Evolutionary conservation across 108 stramenopile genomes (phyloP).

Genomic region (Conticribra weissflogii): DNA sequence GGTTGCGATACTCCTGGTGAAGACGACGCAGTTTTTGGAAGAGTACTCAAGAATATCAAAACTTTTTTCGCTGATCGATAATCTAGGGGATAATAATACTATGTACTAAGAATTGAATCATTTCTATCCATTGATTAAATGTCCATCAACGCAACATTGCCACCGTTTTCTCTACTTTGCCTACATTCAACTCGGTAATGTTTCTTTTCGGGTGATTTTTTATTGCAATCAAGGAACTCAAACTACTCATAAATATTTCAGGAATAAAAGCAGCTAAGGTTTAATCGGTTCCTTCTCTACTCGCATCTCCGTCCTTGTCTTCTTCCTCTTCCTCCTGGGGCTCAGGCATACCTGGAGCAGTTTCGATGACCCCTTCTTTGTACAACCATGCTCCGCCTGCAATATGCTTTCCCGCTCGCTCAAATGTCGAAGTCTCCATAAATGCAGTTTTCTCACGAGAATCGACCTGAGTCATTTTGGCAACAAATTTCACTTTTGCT

Average conservation of each 20-base stretch:
- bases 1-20: conserved; percentile 19
- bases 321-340: neutral
- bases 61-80: conserved; percentile 32
- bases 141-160: no score
- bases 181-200: no score
- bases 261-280: no score
- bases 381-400: conserved; percentile 73
- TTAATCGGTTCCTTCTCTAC: no score
- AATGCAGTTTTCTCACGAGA: conserved; percentile 71
- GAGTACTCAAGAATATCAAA: conserved; percentile 26
- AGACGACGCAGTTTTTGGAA: conserved; percentile 27
- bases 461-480: conserved; percentile 63
- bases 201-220: no score
- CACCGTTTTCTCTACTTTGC: no score
- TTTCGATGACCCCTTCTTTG: conserved; percentile 43
- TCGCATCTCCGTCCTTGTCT: neutral
- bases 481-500: conserved; percentile 69
- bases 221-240: no score
- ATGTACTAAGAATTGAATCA: no score
- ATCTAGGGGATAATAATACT: no score
- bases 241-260: no score
- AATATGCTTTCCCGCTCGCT: conserved; percentile 57
- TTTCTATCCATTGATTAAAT: no score
- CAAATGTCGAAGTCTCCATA: conserved; percentile 74
- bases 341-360: conserved; percentile 46